Conservation (phyloP, 768 basidiomycete species). For the Ramaria sp. region DNA sequence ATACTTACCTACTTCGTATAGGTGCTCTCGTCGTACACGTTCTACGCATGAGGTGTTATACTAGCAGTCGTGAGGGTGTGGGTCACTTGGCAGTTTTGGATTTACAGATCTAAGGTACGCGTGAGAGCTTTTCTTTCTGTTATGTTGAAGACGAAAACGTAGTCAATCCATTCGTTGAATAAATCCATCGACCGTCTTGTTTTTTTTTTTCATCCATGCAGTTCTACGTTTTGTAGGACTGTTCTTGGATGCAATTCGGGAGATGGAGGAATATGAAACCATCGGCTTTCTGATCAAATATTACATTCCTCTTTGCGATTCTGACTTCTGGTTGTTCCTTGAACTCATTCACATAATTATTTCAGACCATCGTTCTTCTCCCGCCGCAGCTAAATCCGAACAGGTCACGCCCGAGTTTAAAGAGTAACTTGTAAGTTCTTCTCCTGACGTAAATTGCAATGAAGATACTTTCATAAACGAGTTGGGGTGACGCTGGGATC, state of each 20-base stretch:
- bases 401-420: no score
- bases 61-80: no score
- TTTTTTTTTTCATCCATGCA: background rate
- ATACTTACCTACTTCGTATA: background rate
- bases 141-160: constrained; percentile 8
- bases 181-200: background rate
- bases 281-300: constrained; percentile 9
- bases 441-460: background rate
- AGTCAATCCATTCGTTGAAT: constrained; percentile 12
- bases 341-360: no score
- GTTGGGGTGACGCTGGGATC: constrained; percentile 8
- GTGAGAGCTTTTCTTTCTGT: background rate
- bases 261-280: constrained; percentile 10
- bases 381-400: no score
- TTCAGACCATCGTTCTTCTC: no score
- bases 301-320: background rate
- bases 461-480: constrained; percentile 8
- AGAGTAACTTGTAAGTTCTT: background rate
- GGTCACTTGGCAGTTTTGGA: background rate
- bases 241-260: background rate
- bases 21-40: no score
- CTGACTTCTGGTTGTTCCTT: no score
- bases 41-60: no score
- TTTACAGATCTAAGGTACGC: background rate
- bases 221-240: background rate